phyloP scores from a whole-genome alignment of 441 rosid species.

The Manihot esculenta region DNA sequence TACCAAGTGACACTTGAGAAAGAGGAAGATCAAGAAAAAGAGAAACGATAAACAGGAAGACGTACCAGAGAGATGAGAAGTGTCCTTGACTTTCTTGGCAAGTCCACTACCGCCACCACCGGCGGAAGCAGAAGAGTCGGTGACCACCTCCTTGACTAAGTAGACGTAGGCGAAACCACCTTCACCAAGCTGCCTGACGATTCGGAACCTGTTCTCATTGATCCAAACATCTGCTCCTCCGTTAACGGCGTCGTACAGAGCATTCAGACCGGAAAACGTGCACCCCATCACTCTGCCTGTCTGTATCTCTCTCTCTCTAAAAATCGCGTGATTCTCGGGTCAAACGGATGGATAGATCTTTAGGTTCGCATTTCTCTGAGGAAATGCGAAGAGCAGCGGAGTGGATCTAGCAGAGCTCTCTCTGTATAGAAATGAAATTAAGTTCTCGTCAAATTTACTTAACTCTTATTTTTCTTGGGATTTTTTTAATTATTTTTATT shows the following conservation, averaged over 20 bases:
- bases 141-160: constrained; percentile 71
- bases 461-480: not conserved
- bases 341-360: constrained; percentile 17
- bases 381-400: not conserved
- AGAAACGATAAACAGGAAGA: not conserved
- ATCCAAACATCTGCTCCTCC: constrained; percentile 98
- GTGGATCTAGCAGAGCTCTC: constrained; percentile 9
- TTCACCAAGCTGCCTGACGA: constrained; percentile 95
- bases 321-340: too few relatives aligned
- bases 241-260: constrained; percentile 88
- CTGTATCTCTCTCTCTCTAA: constrained; percentile 12
- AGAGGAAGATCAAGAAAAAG: not conserved
- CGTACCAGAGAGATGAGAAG: constrained; percentile 83
- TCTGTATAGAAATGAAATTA: not conserved
- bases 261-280: constrained; percentile 88
- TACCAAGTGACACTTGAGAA: not conserved
- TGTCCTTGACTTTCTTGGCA: constrained; percentile 86
- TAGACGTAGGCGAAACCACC: constrained; percentile 94
- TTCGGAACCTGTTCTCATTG: constrained; percentile 89
- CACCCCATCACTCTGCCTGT: constrained; percentile 56
- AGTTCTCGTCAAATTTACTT: not conserved
- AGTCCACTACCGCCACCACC: constrained; percentile 39
- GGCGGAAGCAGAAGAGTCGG: constrained; percentile 51
- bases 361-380: constrained; percentile 32
- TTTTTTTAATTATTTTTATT: not conserved